Evolutionary conservation across 2,329 filamentous ascomycete genomes (phyloP).

Genomic region (Xylaria arbuscula): DNA sequence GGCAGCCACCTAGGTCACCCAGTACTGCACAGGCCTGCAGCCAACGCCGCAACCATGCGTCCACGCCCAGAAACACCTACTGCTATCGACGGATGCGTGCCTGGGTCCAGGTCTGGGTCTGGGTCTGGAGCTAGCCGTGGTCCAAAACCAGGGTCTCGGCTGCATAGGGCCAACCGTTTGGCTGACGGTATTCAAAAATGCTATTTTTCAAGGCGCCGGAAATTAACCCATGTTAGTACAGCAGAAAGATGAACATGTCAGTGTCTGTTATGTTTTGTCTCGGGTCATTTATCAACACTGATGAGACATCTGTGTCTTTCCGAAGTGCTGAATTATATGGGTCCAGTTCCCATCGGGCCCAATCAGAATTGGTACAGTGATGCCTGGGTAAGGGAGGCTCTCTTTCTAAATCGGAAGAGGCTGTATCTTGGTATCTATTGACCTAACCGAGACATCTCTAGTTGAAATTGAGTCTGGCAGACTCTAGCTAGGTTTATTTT

Average conservation of each 20-base stretch:
- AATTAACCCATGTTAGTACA: not conserved
- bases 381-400: not conserved
- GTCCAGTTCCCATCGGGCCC: not conserved
- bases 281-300: not conserved
- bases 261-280: not conserved
- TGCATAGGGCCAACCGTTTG: not conserved
- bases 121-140: not conserved
- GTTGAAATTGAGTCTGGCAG: not conserved
- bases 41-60: not conserved
- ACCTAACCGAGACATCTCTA: not conserved
- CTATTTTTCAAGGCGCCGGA: not conserved
- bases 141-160: not conserved
- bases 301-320: not conserved
- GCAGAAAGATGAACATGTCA: not conserved
- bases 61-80: not conserved
- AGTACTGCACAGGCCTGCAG: not conserved
- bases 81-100: not conserved
- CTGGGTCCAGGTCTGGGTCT: not conserved
- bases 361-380: not conserved
- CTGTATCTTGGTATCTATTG: not conserved
- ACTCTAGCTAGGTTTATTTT: too few species aligned
- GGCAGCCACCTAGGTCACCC: slow-evolving; percentile 5
- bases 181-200: slow-evolving; percentile 5
- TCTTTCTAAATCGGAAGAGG: not conserved
- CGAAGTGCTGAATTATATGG: slow-evolving; percentile 1